A percentile compares a stretch with the other conserved stretches of the same genome.
These are phyloP conservation scores for Funneliformis caledonium DNA, from an alignment of 371 early-diverging fungal genomes.

Conservation along the genomic window DNA sequence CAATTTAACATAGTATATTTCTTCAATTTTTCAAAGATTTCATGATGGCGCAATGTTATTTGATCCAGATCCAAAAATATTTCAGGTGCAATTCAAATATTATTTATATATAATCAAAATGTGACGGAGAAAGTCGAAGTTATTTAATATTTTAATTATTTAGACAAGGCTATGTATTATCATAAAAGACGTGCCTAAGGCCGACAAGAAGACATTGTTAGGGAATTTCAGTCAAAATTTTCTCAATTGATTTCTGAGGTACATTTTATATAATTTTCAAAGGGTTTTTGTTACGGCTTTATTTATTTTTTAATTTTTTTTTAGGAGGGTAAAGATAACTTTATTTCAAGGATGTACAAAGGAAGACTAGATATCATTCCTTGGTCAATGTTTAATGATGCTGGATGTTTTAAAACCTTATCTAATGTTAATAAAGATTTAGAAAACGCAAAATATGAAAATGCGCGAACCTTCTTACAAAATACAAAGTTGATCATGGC, in stretches of 20 bases:
- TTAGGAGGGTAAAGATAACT: constrained; percentile 19
- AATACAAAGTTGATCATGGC: constrained; percentile 16
- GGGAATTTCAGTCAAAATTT: constrained; percentile 12
- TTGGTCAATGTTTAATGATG: constrained; percentile 32
- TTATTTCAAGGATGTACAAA: constrained; percentile 31
- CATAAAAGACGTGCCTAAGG: constrained; percentile 34
- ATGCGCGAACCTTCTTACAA: constrained; percentile 27
- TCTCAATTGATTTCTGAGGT: not conserved
- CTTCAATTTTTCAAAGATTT: constrained; percentile 39
- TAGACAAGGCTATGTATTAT: constrained; percentile 30
- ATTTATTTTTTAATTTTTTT: not conserved
- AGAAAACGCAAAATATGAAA: constrained; percentile 22
- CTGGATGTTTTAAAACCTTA: constrained; percentile 21
- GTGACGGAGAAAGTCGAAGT: too few relatives aligned
- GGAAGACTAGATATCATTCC: constrained; percentile 26
- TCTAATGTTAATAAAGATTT: constrained; percentile 6
- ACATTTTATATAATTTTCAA: not conserved
- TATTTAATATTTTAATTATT: not conserved
- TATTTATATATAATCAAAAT: not conserved
- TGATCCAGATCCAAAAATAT: constrained; percentile 6
- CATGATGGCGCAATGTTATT: constrained; percentile 21
- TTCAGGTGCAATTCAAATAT: constrained; percentile 3
- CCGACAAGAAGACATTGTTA: constrained; percentile 6
- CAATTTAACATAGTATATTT: constrained; percentile 22
- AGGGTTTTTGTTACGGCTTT: too few relatives aligned